Base-by-base conservation (phyloP, 2,329 filamentous ascomycete species). In the Trichoderma endophyticum region DNA sequence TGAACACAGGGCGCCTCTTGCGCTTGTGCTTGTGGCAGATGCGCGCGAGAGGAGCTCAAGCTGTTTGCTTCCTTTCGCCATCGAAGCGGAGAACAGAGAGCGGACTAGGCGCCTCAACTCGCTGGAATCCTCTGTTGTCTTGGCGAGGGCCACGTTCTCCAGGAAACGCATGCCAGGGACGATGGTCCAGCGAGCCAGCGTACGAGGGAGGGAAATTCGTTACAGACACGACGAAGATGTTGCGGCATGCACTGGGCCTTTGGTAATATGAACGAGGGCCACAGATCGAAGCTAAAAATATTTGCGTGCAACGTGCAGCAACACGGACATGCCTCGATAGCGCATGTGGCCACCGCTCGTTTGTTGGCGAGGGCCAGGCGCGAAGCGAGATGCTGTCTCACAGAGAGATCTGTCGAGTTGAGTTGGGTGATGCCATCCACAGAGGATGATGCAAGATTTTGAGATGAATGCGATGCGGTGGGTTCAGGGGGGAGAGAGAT, bases 321-420 rank as follows among this genome's bases (percentile, higher is more conserved):
- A 39, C 63, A 60, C 70, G 28, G 56, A 28, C 28, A 66, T 54
- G 57, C 57, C 30, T 66, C 39, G 14, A 60, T 36, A 36, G 36
- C 43, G 57, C 66, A 51, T 69, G 66, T 69, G 66, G 66, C 39
- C 56, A 57, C 28, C 26, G 65, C 59, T 72, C 60, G 66, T 54
- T 39, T 51, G 48, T 54, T 72, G 71, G 48, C 57, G 61, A 65
- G 28, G 66, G 43, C 67, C 68, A 67, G 57, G 59, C 43, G 59
- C 56, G 61, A 73, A 56, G 71, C 71, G 68, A 71, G 62, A 60
- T 63, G 65, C 51, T 62, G 71, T 71, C 68, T 71, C 68, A 71
- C 71, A 54, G 21, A 24, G 21, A 71, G 71, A 71, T 66, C 62
- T 71, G 54, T 64, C 62, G 51, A 66, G 39, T 32, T 34, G 51